Base-by-base conservation (phyloP, 768 basidiomycete species). In the Rhizopogon rudus region DNA sequence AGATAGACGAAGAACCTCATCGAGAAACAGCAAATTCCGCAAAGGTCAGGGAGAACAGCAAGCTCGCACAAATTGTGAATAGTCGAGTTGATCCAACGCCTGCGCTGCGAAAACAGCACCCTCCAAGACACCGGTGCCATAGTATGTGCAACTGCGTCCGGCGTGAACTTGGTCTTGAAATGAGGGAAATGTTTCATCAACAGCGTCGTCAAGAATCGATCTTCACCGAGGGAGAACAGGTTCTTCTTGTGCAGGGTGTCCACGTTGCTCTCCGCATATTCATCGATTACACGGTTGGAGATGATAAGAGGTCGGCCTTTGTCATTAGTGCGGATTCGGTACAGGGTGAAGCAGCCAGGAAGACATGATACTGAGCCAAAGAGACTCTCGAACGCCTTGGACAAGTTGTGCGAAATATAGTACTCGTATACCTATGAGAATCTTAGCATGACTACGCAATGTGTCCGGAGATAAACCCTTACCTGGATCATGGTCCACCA, bases 401-500 rank as follows among this genome's bases (percentile, higher is more conserved):
- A 78, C 42, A 86, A 71, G 58, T 88, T 81, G 60, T 83, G 83
- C 0, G 82, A 85, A 54, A 84, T 81, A 67, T 83, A 86, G 68
- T 86, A 86, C 63, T 84, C 81, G 73, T 85, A 84, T 17, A 86
- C 82, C 79, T 82, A 56, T 16, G 51, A 42, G 1, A 56, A 52
- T 25, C 6, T 56, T 44, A 44, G 12, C 44, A 40, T 61, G 43
- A 62, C 42, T 58, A 51, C 2, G 37, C 41, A 40, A 37, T 12
- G 40, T 40, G 14, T 22, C 7, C 35, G 48, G 0, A 29, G 14
- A 25, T 9, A 28, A 14, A 12, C 4, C 17, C 72, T 56, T 35
- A 79, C 82, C 74, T 87, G 87, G 56, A 87, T 86, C 84, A 87
- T 87, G 9, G 87, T 88, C 75, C 87, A 88, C 77, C 87, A 83